phyloP scores from a whole-genome alignment of 2,329 filamentous ascomycete species.

The Mariannaea elegans region DNA sequence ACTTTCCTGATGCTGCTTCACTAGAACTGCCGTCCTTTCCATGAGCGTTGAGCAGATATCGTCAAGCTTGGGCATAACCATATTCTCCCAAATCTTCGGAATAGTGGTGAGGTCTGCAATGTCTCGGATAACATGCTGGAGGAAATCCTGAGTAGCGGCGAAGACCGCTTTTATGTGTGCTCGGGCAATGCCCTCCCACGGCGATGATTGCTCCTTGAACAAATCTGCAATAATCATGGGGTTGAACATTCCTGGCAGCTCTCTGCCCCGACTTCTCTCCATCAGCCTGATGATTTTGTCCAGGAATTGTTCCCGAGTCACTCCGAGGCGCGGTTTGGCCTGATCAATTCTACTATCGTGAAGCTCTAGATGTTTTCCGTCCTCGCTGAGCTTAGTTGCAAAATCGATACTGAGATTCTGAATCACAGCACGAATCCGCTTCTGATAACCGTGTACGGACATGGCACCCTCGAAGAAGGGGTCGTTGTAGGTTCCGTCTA shows the following conservation, averaged over 20 bases:
- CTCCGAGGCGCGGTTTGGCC: not conserved
- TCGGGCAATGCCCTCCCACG: conserved; percentile 60
- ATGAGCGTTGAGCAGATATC: conserved; percentile 41
- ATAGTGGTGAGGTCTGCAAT: conserved; percentile 28
- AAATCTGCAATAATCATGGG: conserved; percentile 66
- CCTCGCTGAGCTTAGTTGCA: conserved; percentile 49
- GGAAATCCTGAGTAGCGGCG: conserved; percentile 18
- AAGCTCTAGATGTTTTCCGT: conserved; percentile 53
- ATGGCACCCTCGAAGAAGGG: conserved; percentile 57
- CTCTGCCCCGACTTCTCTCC: conserved; percentile 47
- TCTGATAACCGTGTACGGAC: conserved; percentile 45
- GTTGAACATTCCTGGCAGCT: conserved; percentile 70
- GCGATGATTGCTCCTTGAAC: conserved; percentile 65
- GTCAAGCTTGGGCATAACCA: conserved; percentile 33
- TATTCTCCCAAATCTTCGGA: conserved; percentile 10
- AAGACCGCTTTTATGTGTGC: conserved; percentile 25
- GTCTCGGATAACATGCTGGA: conserved; percentile 15
- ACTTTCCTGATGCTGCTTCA: conserved; percentile 51
- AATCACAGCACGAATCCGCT: conserved; percentile 62
- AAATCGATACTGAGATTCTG: conserved; percentile 61
- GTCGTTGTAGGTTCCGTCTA: conserved; percentile 61
- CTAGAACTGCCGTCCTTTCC: conserved; percentile 53
- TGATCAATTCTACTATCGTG: not conserved
- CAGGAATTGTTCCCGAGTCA: conserved; percentile 30
- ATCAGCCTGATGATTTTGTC: conserved; percentile 34